These are phyloP conservation scores for Zymoseptoria ardabiliae DNA, from an alignment of 2,329 filamentous ascomycete species.

Conservation along the genomic window DNA sequence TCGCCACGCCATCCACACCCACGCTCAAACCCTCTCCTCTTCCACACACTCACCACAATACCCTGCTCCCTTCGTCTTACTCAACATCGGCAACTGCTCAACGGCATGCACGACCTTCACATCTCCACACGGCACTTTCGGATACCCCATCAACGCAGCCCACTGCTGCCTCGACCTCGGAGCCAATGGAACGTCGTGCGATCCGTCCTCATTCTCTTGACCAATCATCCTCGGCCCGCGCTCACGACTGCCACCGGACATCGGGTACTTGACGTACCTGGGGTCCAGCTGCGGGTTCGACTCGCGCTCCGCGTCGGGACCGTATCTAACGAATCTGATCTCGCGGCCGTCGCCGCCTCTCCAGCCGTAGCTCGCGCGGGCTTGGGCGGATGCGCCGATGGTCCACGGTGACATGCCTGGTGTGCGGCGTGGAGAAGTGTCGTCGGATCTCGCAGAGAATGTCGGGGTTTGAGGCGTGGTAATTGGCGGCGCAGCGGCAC, in stretches of 20 bases:
- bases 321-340: slow-evolving; percentile 29
- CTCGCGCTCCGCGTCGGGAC: slow-evolving; percentile 26
- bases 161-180: slow-evolving; percentile 22
- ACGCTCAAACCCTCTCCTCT: background rate
- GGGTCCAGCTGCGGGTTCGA: slow-evolving; percentile 21
- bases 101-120: slow-evolving; percentile 16
- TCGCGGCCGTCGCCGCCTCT: slow-evolving; percentile 30
- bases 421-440: slow-evolving; percentile 10
- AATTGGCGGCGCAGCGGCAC: slow-evolving; percentile 3
- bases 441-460: slow-evolving; percentile 11
- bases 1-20: background rate
- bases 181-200: slow-evolving; percentile 15
- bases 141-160: slow-evolving; percentile 15
- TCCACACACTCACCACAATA: background rate
- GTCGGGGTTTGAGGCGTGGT: slow-evolving; percentile 5
- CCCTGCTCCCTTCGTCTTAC: background rate
- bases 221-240: slow-evolving; percentile 13
- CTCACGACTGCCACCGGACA: slow-evolving; percentile 2
- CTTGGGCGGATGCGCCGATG: slow-evolving; percentile 13
- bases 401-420: slow-evolving; percentile 10
- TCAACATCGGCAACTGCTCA: slow-evolving; percentile 15
- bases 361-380: slow-evolving; percentile 24
- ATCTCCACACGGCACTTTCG: slow-evolving; percentile 16
- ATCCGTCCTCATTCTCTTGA: slow-evolving; percentile 7
- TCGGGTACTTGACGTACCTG: slow-evolving; percentile 5